Percentiles rank a stretch among this genome's conserved stretches.
Conservation (phyloP, 2,329 filamentous ascomycete species). For the Huntiella bhutanensis region DNA sequence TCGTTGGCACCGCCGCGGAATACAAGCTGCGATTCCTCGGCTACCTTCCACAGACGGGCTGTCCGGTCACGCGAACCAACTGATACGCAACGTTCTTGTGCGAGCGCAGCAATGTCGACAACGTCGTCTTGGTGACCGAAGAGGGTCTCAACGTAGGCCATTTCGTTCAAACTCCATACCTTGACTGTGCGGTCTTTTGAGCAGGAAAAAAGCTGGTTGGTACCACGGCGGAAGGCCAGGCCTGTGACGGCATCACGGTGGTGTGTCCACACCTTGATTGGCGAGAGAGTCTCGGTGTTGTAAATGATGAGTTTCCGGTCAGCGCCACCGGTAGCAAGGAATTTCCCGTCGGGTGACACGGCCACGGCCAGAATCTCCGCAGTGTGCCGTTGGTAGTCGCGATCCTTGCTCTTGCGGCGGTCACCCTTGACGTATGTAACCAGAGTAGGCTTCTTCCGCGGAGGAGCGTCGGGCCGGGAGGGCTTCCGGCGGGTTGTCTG, state of each 20-base stretch:
- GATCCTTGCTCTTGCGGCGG: constrained; percentile 39
- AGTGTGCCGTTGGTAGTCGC: constrained; percentile 57
- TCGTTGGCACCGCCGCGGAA: constrained; percentile 66
- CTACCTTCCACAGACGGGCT: constrained; percentile 85
- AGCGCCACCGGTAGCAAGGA: constrained; percentile 71
- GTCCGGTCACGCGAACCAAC: constrained; percentile 84
- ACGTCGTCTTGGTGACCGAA: constrained; percentile 93
- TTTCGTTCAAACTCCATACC: constrained; percentile 79
- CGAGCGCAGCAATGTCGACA: constrained; percentile 62
- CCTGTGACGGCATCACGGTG: constrained; percentile 78
- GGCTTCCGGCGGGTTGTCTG: constrained; percentile 39
- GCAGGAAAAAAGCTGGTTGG: constrained; percentile 81
- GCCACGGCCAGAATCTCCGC: constrained; percentile 67
- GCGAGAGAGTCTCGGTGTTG: constrained; percentile 61
- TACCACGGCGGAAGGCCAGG: constrained; percentile 67
- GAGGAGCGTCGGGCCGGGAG: constrained; percentile 37
- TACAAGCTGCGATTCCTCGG: constrained; percentile 86
- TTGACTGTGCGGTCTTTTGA: constrained; percentile 88
- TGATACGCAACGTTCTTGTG: constrained; percentile 73
- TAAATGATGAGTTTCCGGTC: constrained; percentile 77
- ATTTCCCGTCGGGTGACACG: constrained; percentile 76
- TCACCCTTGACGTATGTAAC: constrained; percentile 45
- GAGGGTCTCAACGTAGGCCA: constrained; percentile 86
- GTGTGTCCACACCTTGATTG: constrained; percentile 70
- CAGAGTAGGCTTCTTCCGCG: constrained; percentile 42